These are phyloP conservation scores for Yamadazyma taylorii DNA, from an alignment of 1,139 yeast species.

Conservation along the genomic window DNA sequence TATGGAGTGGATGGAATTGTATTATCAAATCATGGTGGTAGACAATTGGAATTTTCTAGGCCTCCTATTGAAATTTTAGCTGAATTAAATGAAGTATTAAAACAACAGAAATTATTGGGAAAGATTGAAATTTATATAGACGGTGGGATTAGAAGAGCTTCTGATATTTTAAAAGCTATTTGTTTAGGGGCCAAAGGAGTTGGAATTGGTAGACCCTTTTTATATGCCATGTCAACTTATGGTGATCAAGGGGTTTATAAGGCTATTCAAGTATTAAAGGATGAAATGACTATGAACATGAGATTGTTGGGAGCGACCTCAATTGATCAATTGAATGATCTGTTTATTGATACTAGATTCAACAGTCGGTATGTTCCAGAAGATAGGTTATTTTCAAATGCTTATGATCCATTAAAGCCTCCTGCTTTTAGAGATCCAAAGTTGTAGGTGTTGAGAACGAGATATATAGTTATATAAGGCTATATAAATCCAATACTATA, in stretches of 20 bases:
- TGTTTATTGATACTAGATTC: slow-evolving; percentile 31
- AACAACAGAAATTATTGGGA: slow-evolving; percentile 41
- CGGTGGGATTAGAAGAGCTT: slow-evolving; percentile 72
- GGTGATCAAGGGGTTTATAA: slow-evolving; percentile 78
- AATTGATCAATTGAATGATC: slow-evolving; percentile 60
- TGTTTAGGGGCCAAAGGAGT: slow-evolving; percentile 74
- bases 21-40: slow-evolving; percentile 73
- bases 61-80: slow-evolving; percentile 70
- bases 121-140: slow-evolving; percentile 56
- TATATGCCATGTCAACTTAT: slow-evolving; percentile 69
- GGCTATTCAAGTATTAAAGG: slow-evolving; percentile 76
- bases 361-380: slow-evolving; percentile 25
- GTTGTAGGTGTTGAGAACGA: slow-evolving; percentile 8
- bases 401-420: slow-evolving; percentile 38
- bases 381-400: slow-evolving; percentile 36
- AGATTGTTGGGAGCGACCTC: slow-evolving; percentile 75
- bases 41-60: slow-evolving; percentile 67
- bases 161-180: slow-evolving; percentile 64
- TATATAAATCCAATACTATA: too few relatives aligned
- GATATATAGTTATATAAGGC: too few relatives aligned
- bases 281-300: slow-evolving; percentile 87
- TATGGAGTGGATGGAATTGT: slow-evolving; percentile 64
- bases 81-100: slow-evolving; percentile 59
- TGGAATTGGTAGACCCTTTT: slow-evolving; percentile 71
- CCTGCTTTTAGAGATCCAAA: slow-evolving; percentile 35